Evolutionary conservation across 1,139 yeast genomes (phyloP).

Genomic region (Taiozyma sp.): DNA sequence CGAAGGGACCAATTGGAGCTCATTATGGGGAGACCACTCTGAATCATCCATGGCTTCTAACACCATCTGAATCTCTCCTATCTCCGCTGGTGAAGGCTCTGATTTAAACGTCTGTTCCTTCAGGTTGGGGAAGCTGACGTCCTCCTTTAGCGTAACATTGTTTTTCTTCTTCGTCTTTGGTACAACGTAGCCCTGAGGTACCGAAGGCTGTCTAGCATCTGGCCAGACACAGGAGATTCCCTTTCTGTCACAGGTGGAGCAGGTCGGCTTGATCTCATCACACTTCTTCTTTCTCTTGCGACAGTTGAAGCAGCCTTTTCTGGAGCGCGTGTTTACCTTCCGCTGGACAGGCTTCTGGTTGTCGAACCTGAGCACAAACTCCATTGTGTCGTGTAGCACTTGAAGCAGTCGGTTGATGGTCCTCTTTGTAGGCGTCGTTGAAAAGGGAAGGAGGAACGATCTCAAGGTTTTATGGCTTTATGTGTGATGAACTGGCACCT

Average conservation of each 20-base stretch:
- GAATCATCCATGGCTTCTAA: neutral
- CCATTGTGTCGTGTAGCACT: neutral
- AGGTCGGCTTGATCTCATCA: conserved; percentile 36
- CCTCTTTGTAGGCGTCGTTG: neutral
- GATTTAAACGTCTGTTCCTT: neutral
- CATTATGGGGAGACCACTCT: neutral
- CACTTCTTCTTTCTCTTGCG: conserved; percentile 46
- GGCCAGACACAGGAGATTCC: conserved; percentile 39
- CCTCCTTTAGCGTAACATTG: neutral
- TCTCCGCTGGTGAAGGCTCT: neutral
- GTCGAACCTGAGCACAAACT: conserved; percentile 5
- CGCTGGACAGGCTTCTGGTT: neutral
- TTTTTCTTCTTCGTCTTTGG: conserved; percentile 11
- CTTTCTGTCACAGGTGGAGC: conserved; percentile 36
- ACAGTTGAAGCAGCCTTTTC: conserved; percentile 42
- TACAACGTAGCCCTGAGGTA: conserved; percentile 26
- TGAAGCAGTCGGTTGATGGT: neutral
- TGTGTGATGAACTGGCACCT: neutral
- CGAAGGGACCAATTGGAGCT: neutral
- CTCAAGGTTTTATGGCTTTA: neutral
- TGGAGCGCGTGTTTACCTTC: conserved; percentile 27
- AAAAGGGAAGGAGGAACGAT: neutral
- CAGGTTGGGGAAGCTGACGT: neutral
- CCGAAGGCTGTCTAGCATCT: conserved; percentile 24
- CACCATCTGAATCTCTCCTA: neutral